These are phyloP conservation scores for Pseudomonodictys pantanalensis DNA, from an alignment of 495 filamentous ascomycete genomes.

Conservation along the genomic window DNA sequence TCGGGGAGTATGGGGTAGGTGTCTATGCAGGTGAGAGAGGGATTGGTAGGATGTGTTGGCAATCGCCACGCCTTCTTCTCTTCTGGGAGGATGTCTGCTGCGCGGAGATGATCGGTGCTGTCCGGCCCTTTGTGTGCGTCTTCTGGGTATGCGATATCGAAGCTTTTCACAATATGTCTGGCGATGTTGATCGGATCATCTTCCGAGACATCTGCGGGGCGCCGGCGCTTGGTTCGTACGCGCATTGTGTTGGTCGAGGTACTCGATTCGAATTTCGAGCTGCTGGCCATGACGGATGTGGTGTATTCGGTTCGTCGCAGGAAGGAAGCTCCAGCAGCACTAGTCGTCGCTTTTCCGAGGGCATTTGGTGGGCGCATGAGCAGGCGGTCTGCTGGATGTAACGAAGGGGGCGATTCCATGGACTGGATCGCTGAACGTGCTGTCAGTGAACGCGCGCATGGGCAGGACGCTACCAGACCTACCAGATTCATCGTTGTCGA, in stretches of 20 bases:
- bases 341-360: conserved; percentile 73
- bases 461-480: too few species aligned
- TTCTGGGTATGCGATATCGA: conserved; percentile 72
- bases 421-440: conserved; percentile 69
- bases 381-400: conserved; percentile 77
- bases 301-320: conserved; percentile 95
- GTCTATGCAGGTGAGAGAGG: conserved; percentile 72
- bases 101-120: conserved; percentile 48
- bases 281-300: conserved; percentile 56
- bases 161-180: conserved; percentile 77
- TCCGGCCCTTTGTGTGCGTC: conserved; percentile 59
- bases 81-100: conserved; percentile 53
- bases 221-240: conserved; percentile 41
- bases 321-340: conserved; percentile 76
- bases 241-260: conserved; percentile 44
- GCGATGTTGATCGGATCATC: conserved; percentile 83
- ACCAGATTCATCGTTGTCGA: conserved; percentile 95
- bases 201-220: conserved; percentile 55
- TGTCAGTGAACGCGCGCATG: too few species aligned
- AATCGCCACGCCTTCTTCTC: conserved; percentile 67
- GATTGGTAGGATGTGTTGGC: conserved; percentile 79
- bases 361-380: conserved; percentile 76
- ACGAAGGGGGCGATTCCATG: conserved; percentile 60
- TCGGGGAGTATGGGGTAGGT: conserved; percentile 83
- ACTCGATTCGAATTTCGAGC: conserved; percentile 45